phyloP scores from a whole-genome alignment of 192 early-diverging fungal genomes.

The Obelidium mucronatum region DNA sequence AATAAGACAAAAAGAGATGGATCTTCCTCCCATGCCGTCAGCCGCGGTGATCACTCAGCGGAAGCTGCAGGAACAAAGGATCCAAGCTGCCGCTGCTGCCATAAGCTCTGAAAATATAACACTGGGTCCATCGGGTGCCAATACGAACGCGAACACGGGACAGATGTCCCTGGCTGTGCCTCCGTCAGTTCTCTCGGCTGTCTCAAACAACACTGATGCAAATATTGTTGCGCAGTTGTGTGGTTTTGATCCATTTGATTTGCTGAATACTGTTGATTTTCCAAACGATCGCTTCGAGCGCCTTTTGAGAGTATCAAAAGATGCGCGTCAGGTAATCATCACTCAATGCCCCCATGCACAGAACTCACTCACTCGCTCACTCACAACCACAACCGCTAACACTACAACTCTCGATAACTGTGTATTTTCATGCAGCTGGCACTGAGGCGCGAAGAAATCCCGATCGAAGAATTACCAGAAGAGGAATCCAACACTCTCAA shows the following conservation, averaged over 20 bases:
- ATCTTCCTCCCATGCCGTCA: constrained; percentile 2
- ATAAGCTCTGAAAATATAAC: no score
- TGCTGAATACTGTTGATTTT: constrained; percentile 57
- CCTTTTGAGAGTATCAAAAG: constrained; percentile 41
- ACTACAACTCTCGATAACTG: not conserved
- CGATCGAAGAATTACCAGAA: not conserved
- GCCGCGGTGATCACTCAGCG: not conserved
- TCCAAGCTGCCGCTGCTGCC: not conserved
- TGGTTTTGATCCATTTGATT: constrained; percentile 63
- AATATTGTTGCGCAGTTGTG: constrained; percentile 47
- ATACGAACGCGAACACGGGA: no score
- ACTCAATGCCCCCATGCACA: not conserved
- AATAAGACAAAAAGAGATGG: no score
- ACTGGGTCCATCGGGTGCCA: no score
- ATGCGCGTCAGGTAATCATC: constrained; percentile 38
- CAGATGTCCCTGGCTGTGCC: not conserved
- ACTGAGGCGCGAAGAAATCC: constrained; percentile 27
- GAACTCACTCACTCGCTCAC: no score
- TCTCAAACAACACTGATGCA: not conserved
- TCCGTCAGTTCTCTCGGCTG: not conserved
- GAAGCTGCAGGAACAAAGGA: not conserved
- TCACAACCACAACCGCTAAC: not conserved
- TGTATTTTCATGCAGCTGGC: constrained; percentile 12
- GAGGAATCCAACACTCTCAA: not conserved
- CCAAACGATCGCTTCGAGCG: constrained; percentile 61